Evolutionary conservation across 192 early-diverging fungal species (phyloP), one percentile per base, ranked within the genome.

Genomic region (Linnemannia elongata): DNA sequence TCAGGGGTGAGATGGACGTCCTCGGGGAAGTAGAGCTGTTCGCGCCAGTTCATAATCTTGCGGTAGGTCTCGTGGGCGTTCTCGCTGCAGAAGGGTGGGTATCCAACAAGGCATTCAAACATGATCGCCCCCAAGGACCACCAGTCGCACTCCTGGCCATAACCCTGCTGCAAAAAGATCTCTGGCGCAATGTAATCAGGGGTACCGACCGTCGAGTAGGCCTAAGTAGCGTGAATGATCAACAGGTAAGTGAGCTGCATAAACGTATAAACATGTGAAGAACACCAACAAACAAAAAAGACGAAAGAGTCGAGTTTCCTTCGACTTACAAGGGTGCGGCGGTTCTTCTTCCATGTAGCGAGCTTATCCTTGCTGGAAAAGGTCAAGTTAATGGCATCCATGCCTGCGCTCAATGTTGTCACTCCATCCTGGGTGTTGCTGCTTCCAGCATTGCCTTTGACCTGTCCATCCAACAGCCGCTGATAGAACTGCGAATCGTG

Each of bases 81-180:
- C 60, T 98, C 98, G 72, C 94, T 95, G 88, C 97, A 98, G 87
- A 99, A 99, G 8, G 98, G 98, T 68, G 98, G 98, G 80, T 98
- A 99, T 22, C 98, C 98, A 49, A 97, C 94, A 78, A 99, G 91
- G 80, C 98, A 98, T 88, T 99, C 98, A 89, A 96, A 99, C 96
- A 99, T 98, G 85, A 99, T 99, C 13, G 97, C 97, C 36, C 98
- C 98, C 33, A 99, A 87, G 22, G 97, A 97, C 98, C 98, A 99
- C 96, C 97, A 99, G 92, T 99, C 98, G 88, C 98, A 99, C 69
- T 98, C 96, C 85, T 97, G 94, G 52, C 96, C 94, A 90, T 99
- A 99, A 4, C 98, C 98, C 69, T 96, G 94, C 84, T 97, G 96
- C 76, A 92, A 77, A 80, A 99, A 97, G 36, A 97, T 97, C 90